These are phyloP conservation scores for Isabelozyma heimii DNA, from an alignment of 805 yeast species.

Conservation along the genomic window DNA sequence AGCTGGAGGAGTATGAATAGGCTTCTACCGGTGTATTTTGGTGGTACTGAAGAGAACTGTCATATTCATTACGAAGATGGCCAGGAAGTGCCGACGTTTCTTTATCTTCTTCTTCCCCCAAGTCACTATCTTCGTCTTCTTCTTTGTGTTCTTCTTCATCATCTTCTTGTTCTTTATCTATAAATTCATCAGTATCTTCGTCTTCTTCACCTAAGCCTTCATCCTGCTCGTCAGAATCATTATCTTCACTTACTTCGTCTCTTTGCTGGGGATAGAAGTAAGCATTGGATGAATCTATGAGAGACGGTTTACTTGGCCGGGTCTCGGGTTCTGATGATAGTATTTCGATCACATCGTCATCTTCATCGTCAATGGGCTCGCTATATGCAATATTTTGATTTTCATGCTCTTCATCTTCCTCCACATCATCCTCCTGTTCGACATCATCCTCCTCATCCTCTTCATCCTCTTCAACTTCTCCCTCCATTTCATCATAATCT, in stretches of 20 bases:
- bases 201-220: too few relatives aligned
- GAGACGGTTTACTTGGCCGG: neutral
- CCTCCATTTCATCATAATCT: conserved; percentile 15
- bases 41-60: neutral
- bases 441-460: conserved; percentile 7
- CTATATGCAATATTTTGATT: conserved; percentile 20
- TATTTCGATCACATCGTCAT: neutral
- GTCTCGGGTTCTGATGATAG: neutral
- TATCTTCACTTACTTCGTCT: neutral
- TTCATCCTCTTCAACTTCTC: conserved; percentile 17
- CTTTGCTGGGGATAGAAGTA: neutral
- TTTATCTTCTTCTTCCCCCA: conserved; percentile 1
- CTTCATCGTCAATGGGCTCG: neutral
- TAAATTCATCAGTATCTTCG: conserved; percentile 1
- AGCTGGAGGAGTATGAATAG: neutral
- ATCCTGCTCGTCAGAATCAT: conserved; percentile 42
- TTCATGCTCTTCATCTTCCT: conserved; percentile 50
- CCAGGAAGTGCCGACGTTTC: neutral
- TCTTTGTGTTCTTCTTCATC: conserved; percentile 5
- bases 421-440: conserved; percentile 48
- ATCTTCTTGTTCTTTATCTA: conserved; percentile 5
- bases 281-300: neutral
- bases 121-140: conserved; percentile 2
- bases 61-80: neutral
- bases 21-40: neutral